These are phyloP conservation scores for Gloeopeniophorella convolvens DNA, from an alignment of 768 basidiomycete genomes.

Conservation along the genomic window DNA sequence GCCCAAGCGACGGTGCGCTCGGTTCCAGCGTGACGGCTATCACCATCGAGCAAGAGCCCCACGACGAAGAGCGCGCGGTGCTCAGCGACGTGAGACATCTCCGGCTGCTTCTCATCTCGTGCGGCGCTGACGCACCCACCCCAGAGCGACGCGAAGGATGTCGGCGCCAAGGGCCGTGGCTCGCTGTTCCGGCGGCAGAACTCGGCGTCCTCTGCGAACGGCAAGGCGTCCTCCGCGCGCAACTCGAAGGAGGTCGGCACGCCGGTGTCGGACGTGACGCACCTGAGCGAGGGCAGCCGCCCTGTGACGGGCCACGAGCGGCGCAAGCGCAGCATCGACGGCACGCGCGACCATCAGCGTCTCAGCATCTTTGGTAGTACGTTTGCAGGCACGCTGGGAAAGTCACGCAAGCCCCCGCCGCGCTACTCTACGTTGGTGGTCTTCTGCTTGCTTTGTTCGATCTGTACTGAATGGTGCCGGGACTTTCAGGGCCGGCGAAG, in stretches of 20 bases:
- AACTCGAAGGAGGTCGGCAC: slow-evolving; percentile 26
- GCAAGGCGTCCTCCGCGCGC: slow-evolving; percentile 25
- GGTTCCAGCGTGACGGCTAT: slow-evolving; percentile 34
- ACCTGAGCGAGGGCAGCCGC: neutral
- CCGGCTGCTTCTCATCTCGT: neutral
- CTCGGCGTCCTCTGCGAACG: slow-evolving; percentile 31
- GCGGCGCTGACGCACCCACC: neutral
- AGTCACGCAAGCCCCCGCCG: slow-evolving; percentile 76
- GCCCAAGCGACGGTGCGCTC: slow-evolving; percentile 57
- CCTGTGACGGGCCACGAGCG: slow-evolving; percentile 27
- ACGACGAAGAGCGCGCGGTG: slow-evolving; percentile 47
- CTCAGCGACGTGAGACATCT: slow-evolving; percentile 60
- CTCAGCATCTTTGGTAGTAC: slow-evolving; percentile 77
- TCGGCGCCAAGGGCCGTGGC: slow-evolving; percentile 35
- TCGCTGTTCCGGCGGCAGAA: slow-evolving; percentile 59
- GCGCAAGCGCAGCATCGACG: slow-evolving; percentile 46
- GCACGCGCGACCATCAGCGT: slow-evolving; percentile 38
- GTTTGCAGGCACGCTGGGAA: slow-evolving; percentile 54
- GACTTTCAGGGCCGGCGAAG: slow-evolving; percentile 29
- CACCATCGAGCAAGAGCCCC: slow-evolving; percentile 26
- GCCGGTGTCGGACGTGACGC: slow-evolving; percentile 17
- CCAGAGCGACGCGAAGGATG: slow-evolving; percentile 45
- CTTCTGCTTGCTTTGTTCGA: neutral
- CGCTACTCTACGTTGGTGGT: slow-evolving; percentile 51
- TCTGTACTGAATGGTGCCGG: slow-evolving; percentile 1